phyloP scores from a whole-genome alignment of 148 eudicot species.

The Nyssa sinensis region DNA sequence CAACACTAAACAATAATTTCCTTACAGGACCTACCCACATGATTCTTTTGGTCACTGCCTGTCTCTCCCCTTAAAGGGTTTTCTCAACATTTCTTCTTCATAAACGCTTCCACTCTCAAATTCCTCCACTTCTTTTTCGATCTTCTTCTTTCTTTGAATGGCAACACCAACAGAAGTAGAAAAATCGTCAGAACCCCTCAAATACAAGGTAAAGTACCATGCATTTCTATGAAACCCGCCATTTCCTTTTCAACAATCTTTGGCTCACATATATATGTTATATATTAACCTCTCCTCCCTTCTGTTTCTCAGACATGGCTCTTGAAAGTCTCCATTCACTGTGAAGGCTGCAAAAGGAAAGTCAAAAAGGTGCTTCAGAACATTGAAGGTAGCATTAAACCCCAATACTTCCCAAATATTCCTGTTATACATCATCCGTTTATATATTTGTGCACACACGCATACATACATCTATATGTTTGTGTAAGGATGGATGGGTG shows the following conservation, averaged over 20 bases:
- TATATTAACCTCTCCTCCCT: not conserved
- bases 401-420: not conserved
- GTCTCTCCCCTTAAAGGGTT: not conserved
- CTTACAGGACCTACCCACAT: no score
- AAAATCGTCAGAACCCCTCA: conserved; percentile 29
- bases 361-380: conserved; percentile 49
- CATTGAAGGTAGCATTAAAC: conserved; percentile 39
- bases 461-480: not conserved
- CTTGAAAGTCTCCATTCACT: conserved; percentile 60
- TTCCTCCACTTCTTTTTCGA: not conserved
- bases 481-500: no score
- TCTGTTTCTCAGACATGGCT: conserved; percentile 44
- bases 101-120: conserved; percentile 1
- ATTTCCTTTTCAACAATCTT: not conserved
- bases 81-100: not conserved
- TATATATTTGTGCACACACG: no score
- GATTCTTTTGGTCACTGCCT: no score
- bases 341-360: conserved; percentile 65
- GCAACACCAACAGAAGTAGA: conserved; percentile 16
- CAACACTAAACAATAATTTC: no score
- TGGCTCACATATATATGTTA: not conserved
- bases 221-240: not conserved
- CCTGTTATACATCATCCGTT: no score
- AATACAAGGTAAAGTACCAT: conserved; percentile 30
- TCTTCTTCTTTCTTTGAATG: conserved; percentile 25